These are phyloP conservation scores for Monosporozyma siamensis DNA, from an alignment of 805 yeast genomes.

Conservation along the genomic window DNA sequence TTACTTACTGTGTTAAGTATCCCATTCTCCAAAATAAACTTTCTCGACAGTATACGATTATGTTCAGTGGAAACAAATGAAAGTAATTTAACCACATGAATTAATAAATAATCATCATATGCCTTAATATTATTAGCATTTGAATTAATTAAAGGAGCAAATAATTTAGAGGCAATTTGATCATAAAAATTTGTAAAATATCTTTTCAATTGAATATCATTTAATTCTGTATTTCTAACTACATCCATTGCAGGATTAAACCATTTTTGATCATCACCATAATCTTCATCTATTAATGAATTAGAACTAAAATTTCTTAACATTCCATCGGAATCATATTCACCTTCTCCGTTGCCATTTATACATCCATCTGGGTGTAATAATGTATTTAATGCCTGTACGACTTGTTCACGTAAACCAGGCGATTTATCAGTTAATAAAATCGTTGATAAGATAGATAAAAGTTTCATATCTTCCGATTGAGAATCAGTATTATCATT, in stretches of 20 bases:
- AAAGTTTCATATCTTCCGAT: conserved; percentile 47
- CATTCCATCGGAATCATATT: conserved; percentile 1
- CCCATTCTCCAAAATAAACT: conserved; percentile 53
- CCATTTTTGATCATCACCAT: neutral
- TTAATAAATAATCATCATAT: conserved; percentile 37
- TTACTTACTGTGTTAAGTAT: conserved; percentile 47
- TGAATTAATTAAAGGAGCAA: conserved; percentile 38
- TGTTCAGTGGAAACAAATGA: conserved; percentile 61
- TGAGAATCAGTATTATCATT: neutral
- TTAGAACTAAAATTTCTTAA: conserved; percentile 6
- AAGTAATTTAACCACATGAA: conserved; percentile 61
- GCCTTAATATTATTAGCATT: conserved; percentile 2
- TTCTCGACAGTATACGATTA: conserved; percentile 44
- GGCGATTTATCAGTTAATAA: conserved; percentile 53
- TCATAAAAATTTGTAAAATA: conserved; percentile 49
- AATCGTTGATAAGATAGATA: conserved; percentile 47
- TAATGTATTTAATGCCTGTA: conserved; percentile 69
- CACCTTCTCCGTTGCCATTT: conserved; percentile 12
- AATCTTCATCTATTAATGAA: conserved; percentile 1
- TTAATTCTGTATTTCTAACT: conserved; percentile 1
- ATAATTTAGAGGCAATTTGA: conserved; percentile 50
- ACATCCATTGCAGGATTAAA: conserved; percentile 1
- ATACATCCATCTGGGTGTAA: conserved; percentile 46
- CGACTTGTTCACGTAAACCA: conserved; percentile 72
- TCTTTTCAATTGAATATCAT: conserved; percentile 19